phyloP scores from a whole-genome alignment of 2,329 filamentous ascomycete species.

The Pseudogymnoascus sp. region DNA sequence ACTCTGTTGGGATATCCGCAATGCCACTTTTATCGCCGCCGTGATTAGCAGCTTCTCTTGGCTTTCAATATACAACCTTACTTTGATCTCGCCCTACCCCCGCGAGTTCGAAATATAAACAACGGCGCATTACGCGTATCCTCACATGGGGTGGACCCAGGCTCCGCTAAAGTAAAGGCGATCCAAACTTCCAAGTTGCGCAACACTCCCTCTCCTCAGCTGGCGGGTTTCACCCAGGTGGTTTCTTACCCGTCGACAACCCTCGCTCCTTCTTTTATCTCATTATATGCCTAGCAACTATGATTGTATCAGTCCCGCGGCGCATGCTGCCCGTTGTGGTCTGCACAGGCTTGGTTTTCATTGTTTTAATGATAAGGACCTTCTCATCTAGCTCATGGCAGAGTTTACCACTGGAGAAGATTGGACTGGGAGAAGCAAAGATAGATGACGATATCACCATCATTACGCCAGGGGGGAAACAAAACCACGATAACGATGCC shows the following conservation, averaged over 20 bases:
- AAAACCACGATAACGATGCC: background rate
- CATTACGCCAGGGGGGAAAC: slow-evolving; percentile 3
- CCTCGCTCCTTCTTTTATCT: background rate
- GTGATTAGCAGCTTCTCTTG: background rate
- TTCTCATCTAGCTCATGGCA: slow-evolving; percentile 9
- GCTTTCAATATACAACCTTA: background rate
- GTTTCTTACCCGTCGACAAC: background rate
- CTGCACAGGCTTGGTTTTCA: background rate
- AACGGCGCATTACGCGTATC: slow-evolving; percentile 1
- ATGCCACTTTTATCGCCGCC: slow-evolving; percentile 1
- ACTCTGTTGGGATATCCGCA: background rate
- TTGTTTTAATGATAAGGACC: background rate
- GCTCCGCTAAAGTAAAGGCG: slow-evolving; percentile 5
- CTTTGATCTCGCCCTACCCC: background rate
- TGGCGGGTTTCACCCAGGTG: background rate
- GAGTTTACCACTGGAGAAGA: slow-evolving; percentile 9
- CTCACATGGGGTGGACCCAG: slow-evolving; percentile 5
- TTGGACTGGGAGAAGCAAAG: slow-evolving; percentile 11
- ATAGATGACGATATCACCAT: background rate
- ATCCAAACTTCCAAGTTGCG: slow-evolving; percentile 7
- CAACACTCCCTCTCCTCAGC: background rate
- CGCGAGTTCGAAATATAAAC: background rate
- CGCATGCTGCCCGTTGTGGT: slow-evolving; percentile 7
- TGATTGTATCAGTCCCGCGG: slow-evolving; percentile 3
- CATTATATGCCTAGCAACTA: background rate